phyloP scores from a whole-genome alignment of 208 protist species.

The Leishmania braziliensis region DNA sequence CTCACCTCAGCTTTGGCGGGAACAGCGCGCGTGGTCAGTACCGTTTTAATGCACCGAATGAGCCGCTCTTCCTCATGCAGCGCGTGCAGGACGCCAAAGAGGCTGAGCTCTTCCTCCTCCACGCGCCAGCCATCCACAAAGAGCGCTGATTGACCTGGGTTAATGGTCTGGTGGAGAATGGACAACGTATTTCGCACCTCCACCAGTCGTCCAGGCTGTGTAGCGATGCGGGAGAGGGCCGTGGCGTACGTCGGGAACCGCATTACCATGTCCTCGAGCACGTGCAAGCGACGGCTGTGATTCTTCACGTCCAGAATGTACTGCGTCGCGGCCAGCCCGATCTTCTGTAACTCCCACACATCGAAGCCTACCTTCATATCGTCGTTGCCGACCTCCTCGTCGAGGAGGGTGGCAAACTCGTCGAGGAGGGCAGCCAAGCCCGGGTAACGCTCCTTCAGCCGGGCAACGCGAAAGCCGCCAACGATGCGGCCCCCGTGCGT shows the following conservation, averaged over 20 bases:
- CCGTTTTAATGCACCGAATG: conserved; percentile 4
- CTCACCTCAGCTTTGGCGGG: neutral
- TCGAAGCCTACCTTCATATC: conserved; percentile 69
- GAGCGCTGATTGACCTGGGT: conserved; percentile 27
- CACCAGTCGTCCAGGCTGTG: conserved; percentile 15
- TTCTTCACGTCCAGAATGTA: conserved; percentile 46
- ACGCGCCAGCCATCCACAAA: conserved; percentile 60
- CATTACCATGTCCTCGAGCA: conserved; percentile 76
- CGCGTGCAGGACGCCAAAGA: conserved; percentile 58
- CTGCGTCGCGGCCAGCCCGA: conserved; percentile 59
- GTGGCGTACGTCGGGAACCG: conserved; percentile 87
- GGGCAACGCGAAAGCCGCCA: conserved; percentile 47
- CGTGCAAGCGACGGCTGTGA: conserved; percentile 52
- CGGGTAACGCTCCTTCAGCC: conserved; percentile 42
- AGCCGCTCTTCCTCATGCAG: conserved; percentile 43
- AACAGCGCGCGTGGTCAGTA: conserved; percentile 4
- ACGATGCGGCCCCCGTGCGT: conserved; percentile 16
- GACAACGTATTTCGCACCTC: conserved; percentile 25
- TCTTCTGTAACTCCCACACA: conserved; percentile 67
- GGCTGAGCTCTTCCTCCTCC: conserved; percentile 26
- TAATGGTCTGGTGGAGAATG: conserved; percentile 15
- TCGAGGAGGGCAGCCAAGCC: conserved; percentile 34
- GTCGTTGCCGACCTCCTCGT: conserved; percentile 31
- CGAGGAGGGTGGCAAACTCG: conserved; percentile 41
- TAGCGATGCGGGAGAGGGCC: conserved; percentile 38